These are phyloP conservation scores for Xylaria arbuscula DNA, from an alignment of 2,329 filamentous ascomycete species.

Conservation along the genomic window DNA sequence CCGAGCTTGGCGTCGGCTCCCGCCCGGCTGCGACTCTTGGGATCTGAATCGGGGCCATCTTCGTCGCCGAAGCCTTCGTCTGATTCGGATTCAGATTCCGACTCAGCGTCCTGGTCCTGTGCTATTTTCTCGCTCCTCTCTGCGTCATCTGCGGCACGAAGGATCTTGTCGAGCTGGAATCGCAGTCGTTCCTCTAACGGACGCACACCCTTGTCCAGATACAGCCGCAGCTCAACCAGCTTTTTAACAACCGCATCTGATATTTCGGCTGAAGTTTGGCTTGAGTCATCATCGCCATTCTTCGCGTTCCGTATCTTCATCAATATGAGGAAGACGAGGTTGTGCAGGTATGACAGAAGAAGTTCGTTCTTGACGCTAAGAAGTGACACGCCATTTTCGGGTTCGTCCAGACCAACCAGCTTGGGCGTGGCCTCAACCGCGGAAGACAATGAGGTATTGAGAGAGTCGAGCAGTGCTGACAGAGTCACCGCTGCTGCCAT, in stretches of 20 bases:
- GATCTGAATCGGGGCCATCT: constrained; percentile 27
- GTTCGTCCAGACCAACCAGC: constrained; percentile 72
- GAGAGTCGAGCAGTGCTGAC: constrained; percentile 62
- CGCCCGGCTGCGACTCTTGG: constrained; percentile 47
- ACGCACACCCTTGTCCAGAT: constrained; percentile 90
- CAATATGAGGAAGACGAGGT: constrained; percentile 87
- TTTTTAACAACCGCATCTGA: constrained; percentile 81
- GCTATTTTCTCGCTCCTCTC: constrained; percentile 58
- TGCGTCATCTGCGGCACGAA: constrained; percentile 84
- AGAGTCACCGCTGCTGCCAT: constrained; percentile 64
- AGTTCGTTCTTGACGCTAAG: constrained; percentile 97
- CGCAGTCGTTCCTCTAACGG: constrained; percentile 90
- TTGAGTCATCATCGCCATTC: constrained; percentile 44
- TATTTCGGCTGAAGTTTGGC: constrained; percentile 55
- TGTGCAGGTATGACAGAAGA: constrained; percentile 95
- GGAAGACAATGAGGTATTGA: constrained; percentile 69
- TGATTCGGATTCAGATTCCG: constrained; percentile 52
- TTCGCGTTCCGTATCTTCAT: constrained; percentile 76
- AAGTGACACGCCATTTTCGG: constrained; percentile 88
- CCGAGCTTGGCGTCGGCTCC: constrained; percentile 44
- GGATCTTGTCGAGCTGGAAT: constrained; percentile 95
- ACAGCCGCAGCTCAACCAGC: constrained; percentile 90
- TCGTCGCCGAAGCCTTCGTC: constrained; percentile 53
- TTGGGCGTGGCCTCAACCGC: constrained; percentile 75
- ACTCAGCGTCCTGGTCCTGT: constrained; percentile 53